Evolutionary conservation across 305 asterid species (phyloP).

Genomic region (Striga hermonthica): DNA sequence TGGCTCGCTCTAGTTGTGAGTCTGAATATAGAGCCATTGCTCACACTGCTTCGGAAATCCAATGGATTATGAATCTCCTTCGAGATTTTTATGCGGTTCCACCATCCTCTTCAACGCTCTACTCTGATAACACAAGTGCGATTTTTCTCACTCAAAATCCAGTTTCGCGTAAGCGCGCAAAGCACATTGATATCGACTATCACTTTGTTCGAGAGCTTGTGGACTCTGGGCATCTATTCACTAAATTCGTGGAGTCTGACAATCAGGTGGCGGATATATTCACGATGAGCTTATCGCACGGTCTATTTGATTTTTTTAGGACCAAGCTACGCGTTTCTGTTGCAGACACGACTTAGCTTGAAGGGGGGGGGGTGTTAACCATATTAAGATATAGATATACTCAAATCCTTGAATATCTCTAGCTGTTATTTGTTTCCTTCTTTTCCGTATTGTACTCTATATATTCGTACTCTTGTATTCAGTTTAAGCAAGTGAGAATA

Average conservation of each 20-base stretch:
- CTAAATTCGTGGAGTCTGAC: neutral
- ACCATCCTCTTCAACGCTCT: neutral
- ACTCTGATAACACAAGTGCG: neutral
- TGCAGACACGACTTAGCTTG: neutral
- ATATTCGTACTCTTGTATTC: no score
- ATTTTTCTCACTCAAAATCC: neutral
- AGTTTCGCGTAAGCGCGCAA: neutral
- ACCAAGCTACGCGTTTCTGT: neutral
- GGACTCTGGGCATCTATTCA: no score
- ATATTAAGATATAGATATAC: no score
- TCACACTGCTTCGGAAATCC: neutral
- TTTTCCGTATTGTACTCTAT: no score
- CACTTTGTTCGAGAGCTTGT: constrained; percentile 12
- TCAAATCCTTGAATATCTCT: no score
- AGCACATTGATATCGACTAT: neutral
- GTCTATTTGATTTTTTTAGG: neutral
- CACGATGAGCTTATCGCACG: neutral
- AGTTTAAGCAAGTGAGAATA: no score
- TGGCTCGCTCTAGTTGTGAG: no score
- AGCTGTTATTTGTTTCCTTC: no score
- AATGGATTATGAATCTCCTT: neutral
- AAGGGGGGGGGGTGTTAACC: neutral
- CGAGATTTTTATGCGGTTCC: neutral
- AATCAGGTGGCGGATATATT: neutral
- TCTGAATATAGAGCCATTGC: no score